Conservation (phyloP, 139 green algal genomes). For the Trebouxia sp. region DNA sequence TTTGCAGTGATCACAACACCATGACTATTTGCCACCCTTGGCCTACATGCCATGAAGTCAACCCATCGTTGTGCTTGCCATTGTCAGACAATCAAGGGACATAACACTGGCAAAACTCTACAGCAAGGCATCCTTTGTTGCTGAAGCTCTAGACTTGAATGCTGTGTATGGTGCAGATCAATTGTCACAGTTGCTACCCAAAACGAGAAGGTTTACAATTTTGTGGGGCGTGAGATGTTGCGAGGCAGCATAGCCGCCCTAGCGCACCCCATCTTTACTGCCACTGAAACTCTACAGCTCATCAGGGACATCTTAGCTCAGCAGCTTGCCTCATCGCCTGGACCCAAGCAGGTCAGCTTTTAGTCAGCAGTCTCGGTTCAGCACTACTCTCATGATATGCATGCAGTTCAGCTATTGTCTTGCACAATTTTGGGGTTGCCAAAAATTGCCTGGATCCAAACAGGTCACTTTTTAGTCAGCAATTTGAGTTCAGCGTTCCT, state of each 20-base stretch:
- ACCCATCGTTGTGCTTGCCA: too few relatives aligned
- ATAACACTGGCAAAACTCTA: too few relatives aligned
- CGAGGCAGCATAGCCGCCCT: constrained; percentile 49
- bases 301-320: constrained; percentile 58
- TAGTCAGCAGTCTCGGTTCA: neutral
- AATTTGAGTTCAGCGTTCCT: neutral
- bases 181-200: constrained; percentile 36
- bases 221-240: constrained; percentile 56
- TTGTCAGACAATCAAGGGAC: too few relatives aligned
- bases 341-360: constrained; percentile 16
- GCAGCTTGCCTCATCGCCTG: constrained; percentile 33
- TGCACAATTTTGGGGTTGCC: neutral
- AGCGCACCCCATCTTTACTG: neutral
- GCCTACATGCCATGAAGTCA: too few relatives aligned
- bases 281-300: constrained; percentile 60
- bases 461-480: neutral
- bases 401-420: neutral
- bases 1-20: too few relatives aligned
- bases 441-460: neutral
- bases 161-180: constrained; percentile 22
- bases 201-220: constrained; percentile 40
- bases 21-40: too few relatives aligned
- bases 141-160: neutral
- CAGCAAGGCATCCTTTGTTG: too few relatives aligned
- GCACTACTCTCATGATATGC: constrained; percentile 19